Evolutionary conservation across 2,329 filamentous ascomycete genomes (phyloP).

Genomic region (Epichloe glyceriae): DNA sequence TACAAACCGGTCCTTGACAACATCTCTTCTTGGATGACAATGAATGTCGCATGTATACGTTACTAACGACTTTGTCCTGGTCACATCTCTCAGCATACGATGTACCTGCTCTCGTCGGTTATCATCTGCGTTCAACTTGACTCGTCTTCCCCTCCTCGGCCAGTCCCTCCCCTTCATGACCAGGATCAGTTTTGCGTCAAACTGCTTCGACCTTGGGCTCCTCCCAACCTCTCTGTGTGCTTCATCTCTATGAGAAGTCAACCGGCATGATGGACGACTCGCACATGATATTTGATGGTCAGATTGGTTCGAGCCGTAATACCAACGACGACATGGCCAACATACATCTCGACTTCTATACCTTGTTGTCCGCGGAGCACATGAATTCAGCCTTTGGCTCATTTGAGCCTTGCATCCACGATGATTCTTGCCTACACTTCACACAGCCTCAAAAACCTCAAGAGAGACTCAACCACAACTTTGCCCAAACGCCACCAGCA

Average conservation of each 20-base stretch:
- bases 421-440: slow-evolving; percentile 19
- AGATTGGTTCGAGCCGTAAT: slow-evolving; percentile 7
- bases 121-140: too few relatives aligned
- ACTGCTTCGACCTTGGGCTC: neutral
- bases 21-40: too few relatives aligned
- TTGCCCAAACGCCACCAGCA: slow-evolving; percentile 5
- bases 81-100: too few relatives aligned
- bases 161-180: too few relatives aligned
- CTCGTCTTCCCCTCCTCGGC: too few relatives aligned
- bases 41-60: too few relatives aligned
- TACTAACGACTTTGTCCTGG: too few relatives aligned
- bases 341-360: slow-evolving; percentile 14
- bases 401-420: slow-evolving; percentile 17
- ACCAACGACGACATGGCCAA: slow-evolving; percentile 19
- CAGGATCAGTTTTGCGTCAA: too few relatives aligned
- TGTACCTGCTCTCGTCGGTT: too few relatives aligned
- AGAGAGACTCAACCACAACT: slow-evolving; percentile 5
- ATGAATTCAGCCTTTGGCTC: slow-evolving; percentile 16
- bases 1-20: too few relatives aligned
- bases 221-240: neutral
- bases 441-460: slow-evolving; percentile 7
- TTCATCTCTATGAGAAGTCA: neutral
- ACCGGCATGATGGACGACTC: slow-evolving; percentile 11
- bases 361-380: slow-evolving; percentile 12
- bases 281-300: slow-evolving; percentile 12